Evolutionary conservation across 768 basidiomycete species (phyloP), one percentile per base, ranked within the genome.

Genomic region (Tricholomella constricta): DNA sequence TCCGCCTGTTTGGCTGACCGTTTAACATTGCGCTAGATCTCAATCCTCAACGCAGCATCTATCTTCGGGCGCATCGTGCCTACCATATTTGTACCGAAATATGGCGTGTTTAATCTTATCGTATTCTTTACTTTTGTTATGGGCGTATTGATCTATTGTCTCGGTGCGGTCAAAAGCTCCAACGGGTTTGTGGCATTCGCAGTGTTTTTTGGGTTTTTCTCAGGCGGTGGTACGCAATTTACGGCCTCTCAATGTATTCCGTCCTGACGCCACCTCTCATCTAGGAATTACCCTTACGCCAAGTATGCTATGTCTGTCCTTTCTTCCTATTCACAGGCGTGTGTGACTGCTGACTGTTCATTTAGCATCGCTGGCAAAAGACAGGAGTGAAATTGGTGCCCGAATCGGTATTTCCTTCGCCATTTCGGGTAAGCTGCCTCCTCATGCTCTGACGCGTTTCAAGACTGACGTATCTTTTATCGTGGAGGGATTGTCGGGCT

Each of bases 41-140:
- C 82, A 0, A 74, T 86, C 27, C 58, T 85, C 11, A 86, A 85
- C 51, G 83, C 72, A 3, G 72, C 76, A 15, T 75, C 74, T 45
- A 64, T 81, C 17, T 65, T 79, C 35, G 86, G 85, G 5, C 77
- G 85, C 31, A 60, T 78, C 2, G 56, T 82, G 10, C 74, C 81
- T 0, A 74, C 73, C 17, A 64, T 77, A 22, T 60, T 82, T 26
- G 75, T 73, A n/a, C 65, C 69, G 2, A 57, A 54, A 23, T 42
- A 76, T 53, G 82, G 84, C 1, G 69, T 77, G 8, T 70, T 76
- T 36, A 81, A 74, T 56, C 50, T 81, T 4, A 63, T 74, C 2
- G 69, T 73, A 5, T 50, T 73, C 20, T 65, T 70, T 26, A 72
- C 72, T 2, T 37, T 66, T 20, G 59, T 37, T 0, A 72, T 73